Evolutionary conservation across 345 rosid species (phyloP), one percentile per base, ranked within the genome.

Genomic region (Sisymbrium altissimum): DNA sequence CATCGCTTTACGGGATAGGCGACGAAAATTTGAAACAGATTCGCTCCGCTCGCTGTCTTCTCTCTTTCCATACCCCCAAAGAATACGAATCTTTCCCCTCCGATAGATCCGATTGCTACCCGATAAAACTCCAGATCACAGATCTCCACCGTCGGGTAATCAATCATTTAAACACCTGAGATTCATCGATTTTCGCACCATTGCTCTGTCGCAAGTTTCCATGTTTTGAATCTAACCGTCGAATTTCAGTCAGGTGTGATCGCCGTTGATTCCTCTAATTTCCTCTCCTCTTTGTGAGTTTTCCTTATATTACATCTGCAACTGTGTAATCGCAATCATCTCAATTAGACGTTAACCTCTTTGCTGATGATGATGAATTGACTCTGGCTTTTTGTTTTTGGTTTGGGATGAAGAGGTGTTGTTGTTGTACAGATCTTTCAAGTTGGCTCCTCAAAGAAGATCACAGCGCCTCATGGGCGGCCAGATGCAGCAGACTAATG

Each of bases 381-480:
- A 15, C 8, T 45, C 10, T 65, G 71, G 29, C 35, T 60, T 64
- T 77, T 27, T 23, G 25, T 23, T 23, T 23, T 25, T 23, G 25
- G 3, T 1, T 76, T 64, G 38, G 75, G 75, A 66, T 67, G 87
- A 78, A 86, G 89, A 71, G 81, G 79, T 76, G 86, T 62, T 81
- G 39, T 80, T 76, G 86, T 62, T 81, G 39, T 78, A 75, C 82
- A 83, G 87, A 94, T 92, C 87, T 82, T 78, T 81, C 79, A 87
- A 95, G 83, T 95, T 96, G 98, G 99, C 98, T 85, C 98, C 99
- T 40, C 99, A 90, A 86, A 90, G 91, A 85, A 92, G 99, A 80
- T 92, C 97, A 64, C 99, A 96, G 91, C 99, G 99, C 97, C 99
- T 76, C 98, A 81, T 82, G 87, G 96, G 96, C 68, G 98, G 99